Evolutionary conservation across 805 yeast genomes (phyloP), one percentile per base, ranked within the genome.

Genomic region (Torulaspora franciscae): DNA sequence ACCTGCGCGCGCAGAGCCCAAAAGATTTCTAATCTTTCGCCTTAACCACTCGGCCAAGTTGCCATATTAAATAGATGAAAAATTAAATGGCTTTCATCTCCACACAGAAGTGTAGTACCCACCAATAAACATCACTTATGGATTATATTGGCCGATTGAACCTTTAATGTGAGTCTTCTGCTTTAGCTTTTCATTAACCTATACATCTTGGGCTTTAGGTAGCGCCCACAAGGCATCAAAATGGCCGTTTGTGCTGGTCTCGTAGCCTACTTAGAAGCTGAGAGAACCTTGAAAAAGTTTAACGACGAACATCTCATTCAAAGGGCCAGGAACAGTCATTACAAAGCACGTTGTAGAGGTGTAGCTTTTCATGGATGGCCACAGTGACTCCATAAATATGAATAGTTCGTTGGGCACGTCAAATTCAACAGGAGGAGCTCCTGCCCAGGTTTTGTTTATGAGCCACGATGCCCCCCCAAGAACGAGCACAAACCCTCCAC

Each of bases 31-130:
- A 70, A 71, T 74, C 78, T 73, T 72, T 73, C 77, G 76, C 79
- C 77, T 74, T 74, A 73, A 73, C 78, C 78, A 70, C 78, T 74
- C 78, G 79, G 79, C 76, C 79, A 74, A 66, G 68, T 62, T 67
- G 72, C 69, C 71, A 48, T 27, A 10, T 23, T 23, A 30, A 6
- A 6, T 14, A 19, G 22, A 19, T 19, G 22, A 19, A 14, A 14
- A 7, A 30, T 30, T 7, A 15, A 6, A 10, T 3, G 19, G 22
- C 1, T 6, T 3, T 8, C 3, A 5, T 3, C 22, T 4, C 5
- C 22, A 19, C 5, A 19, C 5, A 3, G 5, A 19, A 19, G 5
- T 19, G 22, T 19, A 5, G 5, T 19, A 19, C 3, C 3, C 22
- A 19, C 22, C 22, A 19, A 5, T 5, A 19, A 19, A 5, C 22